Evolutionary conservation across 306 rosid genomes (phyloP), one percentile per base, ranked within the genome.

Genomic region (Prunus kanzakura): DNA sequence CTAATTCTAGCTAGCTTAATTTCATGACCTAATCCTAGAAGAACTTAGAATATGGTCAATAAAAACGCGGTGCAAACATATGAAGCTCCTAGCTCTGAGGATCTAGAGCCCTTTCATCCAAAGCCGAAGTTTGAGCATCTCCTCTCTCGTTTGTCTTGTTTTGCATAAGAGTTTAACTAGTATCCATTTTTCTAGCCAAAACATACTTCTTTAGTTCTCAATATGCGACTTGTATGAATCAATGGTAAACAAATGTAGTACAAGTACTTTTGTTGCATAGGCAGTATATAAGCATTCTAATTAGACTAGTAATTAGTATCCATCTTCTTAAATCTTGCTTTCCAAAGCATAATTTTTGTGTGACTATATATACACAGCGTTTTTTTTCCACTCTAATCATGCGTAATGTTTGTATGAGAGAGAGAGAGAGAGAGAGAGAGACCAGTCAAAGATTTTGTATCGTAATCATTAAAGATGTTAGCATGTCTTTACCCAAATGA

Each of bases 391-490:
- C n/a, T 35, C 25, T 11, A 72, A 72, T 72, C 66, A 72, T 56
- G 76, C 10, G 64, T 45, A 49, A 25, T 45, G 32, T 60, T 49
- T 45, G 69, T 35, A 27, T 43, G 27, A 41, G 38, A 55, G 45
- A 15, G 18, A 38, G 43, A 47, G 45, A 15, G 52, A 1, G 30
- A 35, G 76, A 76, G 82, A 29, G 78, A 76, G 78, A 58, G 69
- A 76, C 47, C 91, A 79, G 98, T 93, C 98, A 93, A 90, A 87
- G 96, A 90, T 91, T 85, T 86, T 82, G 91, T 63, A 83, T 77
- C 12, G 97, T 76, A 88, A 91, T 93, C 82, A 93, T 91, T 90
- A 88, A 90, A 93, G 93, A 67, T 50, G 76, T 35, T 52, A 71
- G 78, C 54, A 69, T 86, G 89, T 86, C 96, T 90, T 90, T 90